Evolutionary conservation across 164 flowering plant species (phyloP), one percentile per base, ranked within the genome.

Genomic region (Vitis rupestris): DNA sequence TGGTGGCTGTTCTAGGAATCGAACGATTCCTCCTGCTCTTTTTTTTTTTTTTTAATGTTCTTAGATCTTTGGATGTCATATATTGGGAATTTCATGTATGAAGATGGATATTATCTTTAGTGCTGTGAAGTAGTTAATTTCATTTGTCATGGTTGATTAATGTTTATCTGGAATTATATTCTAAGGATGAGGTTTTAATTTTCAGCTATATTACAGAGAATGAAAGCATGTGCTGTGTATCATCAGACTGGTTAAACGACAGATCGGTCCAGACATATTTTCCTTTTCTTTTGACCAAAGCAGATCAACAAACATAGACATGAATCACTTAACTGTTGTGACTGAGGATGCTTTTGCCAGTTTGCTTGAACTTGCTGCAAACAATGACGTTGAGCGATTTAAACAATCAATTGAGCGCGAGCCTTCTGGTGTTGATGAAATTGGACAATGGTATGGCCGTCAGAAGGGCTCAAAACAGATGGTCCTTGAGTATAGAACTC

Each of bases 341-440:
- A 88, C 92, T 10, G 92, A 84, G 69, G 94, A 90, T 72, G 63
- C 87, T 53, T 89, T 87, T 70, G 78, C 88, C 4, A 87, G 85
- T 70, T 80, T 94, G 74, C 90, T 92, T 19, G 99, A 94, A 71
- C 82, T 87, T 64, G 93, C 97, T n/a, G 95, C 99, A 4, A 90
- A 92, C 76, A 87, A 91, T 71, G 97, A 94, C 64, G 59, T 84
- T 15, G 91, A 85, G 11, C 90, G 79, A 10, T 90, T 92, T 65
- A 89, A 77, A 69, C 80, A 74, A 64, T 77, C 70, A 14, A 73
- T 88, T 60, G 87, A 84, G 30, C 74, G 74, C 14, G 89, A 88
- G 54, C 84, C 89, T 4, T 77, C 93, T 15, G 65, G 82, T 60
- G 59, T 92, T 44, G 90, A 92, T 78, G 94, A 91, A 72, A 70